Evolutionary conservation across 2,329 filamentous ascomycete genomes (phyloP), one percentile per base, ranked within the genome.

Genomic region (Penicillium sp.): DNA sequence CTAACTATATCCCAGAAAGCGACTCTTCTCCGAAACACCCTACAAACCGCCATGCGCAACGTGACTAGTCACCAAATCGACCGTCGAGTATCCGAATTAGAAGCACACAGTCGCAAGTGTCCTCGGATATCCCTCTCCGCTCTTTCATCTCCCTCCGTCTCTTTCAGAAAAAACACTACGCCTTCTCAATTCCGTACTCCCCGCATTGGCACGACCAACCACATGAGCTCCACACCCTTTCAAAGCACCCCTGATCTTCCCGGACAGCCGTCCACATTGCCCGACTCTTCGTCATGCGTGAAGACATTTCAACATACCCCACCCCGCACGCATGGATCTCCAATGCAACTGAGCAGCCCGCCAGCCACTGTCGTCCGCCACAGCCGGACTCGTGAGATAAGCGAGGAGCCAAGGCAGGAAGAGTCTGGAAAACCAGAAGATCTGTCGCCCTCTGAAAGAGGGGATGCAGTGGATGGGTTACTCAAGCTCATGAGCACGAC

Each of bases 11-110:
- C 13, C 40, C 42, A 75, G 73, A 75, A 72, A 74, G 73, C 73
- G 44, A 63, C 45, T 34, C 65, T 75, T 9, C 71, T 75, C 40
- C 69, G 67, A 44, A 68, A 49, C 52, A 67, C 67, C 54, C 62
- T 75, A 45, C 73, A 73, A 60, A 68, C 61, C 33, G 73, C 73
- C 40, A 73, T 75, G 72, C 71, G 69, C 37, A 68, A 65, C 46
- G 67, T 73, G 34, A 61, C 63, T 52, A 62, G 69, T 50, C 63
- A 71, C 48, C 67, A 73, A 50, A 67, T 75, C 43, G 73, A 75
- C 50, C 70, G 69, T 15, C 66, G 72, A 13, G 51, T 75, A 24
- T 73, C 70, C 17, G 71, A 71, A n/a, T 64, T 74, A 18, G 72
- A 75, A 58, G 71, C 66, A 30, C 68, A 72, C 53, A 71, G 69